phyloP scores from a whole-genome alignment of 306 rosid genomes.

The Albizia julibrissin region DNA sequence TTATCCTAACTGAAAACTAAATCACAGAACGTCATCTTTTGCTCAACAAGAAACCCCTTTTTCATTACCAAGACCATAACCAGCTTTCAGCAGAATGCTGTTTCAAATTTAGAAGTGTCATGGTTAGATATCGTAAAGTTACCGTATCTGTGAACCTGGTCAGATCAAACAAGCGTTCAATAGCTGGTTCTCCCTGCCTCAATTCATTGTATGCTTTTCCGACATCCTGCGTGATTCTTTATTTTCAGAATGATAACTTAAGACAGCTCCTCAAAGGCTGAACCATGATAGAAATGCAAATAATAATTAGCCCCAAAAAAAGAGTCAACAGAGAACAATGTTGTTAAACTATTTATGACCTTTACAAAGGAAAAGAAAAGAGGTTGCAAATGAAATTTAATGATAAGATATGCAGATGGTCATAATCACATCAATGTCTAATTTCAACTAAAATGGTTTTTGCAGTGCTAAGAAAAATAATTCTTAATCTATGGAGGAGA shows the following conservation, averaged over 20 bases:
- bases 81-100: slow-evolving; percentile 18
- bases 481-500: neutral
- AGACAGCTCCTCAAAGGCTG: slow-evolving; percentile 53
- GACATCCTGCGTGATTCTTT: slow-evolving; percentile 73
- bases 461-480: neutral
- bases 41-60: slow-evolving; percentile 3
- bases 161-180: slow-evolving; percentile 74
- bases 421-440: neutral
- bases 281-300: slow-evolving; percentile 38
- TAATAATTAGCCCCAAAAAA: slow-evolving; percentile 11
- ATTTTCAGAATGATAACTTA: slow-evolving; percentile 60
- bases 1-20: slow-evolving; percentile 3
- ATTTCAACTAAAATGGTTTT: slow-evolving; percentile 1
- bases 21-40: slow-evolving; percentile 13
- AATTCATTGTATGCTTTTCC: slow-evolving; percentile 91
- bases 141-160: slow-evolving; percentile 65
- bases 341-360: slow-evolving; percentile 1
- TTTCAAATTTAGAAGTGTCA: slow-evolving; percentile 11
- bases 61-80: neutral
- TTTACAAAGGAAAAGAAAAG: neutral
- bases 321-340: neutral
- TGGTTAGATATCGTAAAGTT: slow-evolving; percentile 30
- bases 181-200: slow-evolving; percentile 92
- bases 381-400: neutral
- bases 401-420: neutral